phyloP scores from a whole-genome alignment of 2,329 filamentous ascomycete genomes.

The Chalaropsis ovoidea region DNA sequence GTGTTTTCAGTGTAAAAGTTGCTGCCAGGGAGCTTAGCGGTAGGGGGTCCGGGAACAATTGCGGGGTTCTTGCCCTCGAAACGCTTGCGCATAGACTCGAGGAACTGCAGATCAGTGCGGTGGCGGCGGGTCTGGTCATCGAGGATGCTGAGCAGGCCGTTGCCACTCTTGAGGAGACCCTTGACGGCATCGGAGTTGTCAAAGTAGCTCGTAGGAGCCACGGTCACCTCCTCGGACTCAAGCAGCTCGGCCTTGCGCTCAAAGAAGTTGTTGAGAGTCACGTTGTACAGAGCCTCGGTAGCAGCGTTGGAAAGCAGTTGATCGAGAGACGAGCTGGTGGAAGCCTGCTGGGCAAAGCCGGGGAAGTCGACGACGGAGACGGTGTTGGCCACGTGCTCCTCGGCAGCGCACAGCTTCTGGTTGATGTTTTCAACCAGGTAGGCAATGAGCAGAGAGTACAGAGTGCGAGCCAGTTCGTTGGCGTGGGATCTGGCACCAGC shows the following conservation, averaged over 20 bases:
- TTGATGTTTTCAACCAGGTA: conserved; percentile 92
- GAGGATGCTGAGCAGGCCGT: conserved; percentile 84
- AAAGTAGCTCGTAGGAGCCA: conserved; percentile 90
- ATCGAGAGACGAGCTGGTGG: conserved; percentile 77
- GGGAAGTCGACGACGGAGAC: conserved; percentile 94
- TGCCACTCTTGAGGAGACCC: conserved; percentile 81
- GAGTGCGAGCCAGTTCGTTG: conserved; percentile 81
- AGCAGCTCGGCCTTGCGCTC: conserved; percentile 87
- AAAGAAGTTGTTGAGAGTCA: conserved; percentile 91
- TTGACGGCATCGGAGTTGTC: conserved; percentile 94
- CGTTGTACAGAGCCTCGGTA: conserved; percentile 82
- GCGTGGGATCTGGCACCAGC: conserved; percentile 82
- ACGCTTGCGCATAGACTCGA: conserved; percentile 82
- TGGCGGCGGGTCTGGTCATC: conserved; percentile 91
- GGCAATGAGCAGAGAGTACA: conserved; percentile 88
- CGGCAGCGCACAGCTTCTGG: conserved; percentile 72
- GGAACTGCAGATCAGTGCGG: conserved; percentile 75
- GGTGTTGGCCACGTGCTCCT: conserved; percentile 85
- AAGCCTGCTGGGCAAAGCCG: conserved; percentile 74
- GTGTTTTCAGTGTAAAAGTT: conserved; percentile 81
- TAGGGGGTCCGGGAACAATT: conserved; percentile 67
- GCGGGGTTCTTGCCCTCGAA: conserved; percentile 92
- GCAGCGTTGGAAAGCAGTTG: conserved; percentile 93
- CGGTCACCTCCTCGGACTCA: conserved; percentile 84
- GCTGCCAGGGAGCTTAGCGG: conserved; percentile 68